Base-by-base conservation (phyloP, 495 filamentous ascomycete species). In the Clohesyomyces aquaticus region DNA sequence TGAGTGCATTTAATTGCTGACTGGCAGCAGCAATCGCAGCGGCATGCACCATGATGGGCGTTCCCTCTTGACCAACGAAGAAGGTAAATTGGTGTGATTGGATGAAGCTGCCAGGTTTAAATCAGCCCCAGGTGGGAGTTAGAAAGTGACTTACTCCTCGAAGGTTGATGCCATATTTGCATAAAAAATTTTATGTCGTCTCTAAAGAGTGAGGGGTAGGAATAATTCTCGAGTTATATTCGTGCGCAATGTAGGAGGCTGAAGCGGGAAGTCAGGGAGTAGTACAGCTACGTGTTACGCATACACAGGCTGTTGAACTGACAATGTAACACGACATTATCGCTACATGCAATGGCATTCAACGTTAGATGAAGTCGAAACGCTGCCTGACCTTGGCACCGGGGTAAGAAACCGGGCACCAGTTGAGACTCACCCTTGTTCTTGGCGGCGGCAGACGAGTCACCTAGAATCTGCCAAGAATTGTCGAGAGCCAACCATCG, bases 81-180 rank as follows among this genome's bases (percentile, higher is more conserved):
- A 65, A 65, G 46, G 62, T 65, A 47, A 59, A 65, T 60, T 59
- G 62, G 16, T 52, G 22, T 16, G 54, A 59, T 45, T 28, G 32
- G 41, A 59, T 54, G 55, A 65, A 12, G 25, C 62, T 59, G 55
- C 22, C n/a, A 10, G 42, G 10, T 58, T 47, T 45, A 58, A 41
- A 16, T 51, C 48, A 11, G 48, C 19, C 42, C 19, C 14, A 14
- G 42, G 22, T 46, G 6, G 48, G 9, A 6, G 27, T 16, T 51
- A 27, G 48, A 51, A 51, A 25, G 48, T 11, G 23, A 51, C 48
- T 22, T 51, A 51, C 48, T 51, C 48, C 22, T 16, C 48, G n/a
- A 51, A 51, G 48, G 18, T 51, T 51, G 48, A 14, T 22, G 48
- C 48, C 48, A 38, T 38, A 9, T 47, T 47, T 47, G 19, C 43